Evolutionary conservation across 2,329 filamentous ascomycete genomes (phyloP).

Genomic region (Ophiosphaerella herpotricha): DNA sequence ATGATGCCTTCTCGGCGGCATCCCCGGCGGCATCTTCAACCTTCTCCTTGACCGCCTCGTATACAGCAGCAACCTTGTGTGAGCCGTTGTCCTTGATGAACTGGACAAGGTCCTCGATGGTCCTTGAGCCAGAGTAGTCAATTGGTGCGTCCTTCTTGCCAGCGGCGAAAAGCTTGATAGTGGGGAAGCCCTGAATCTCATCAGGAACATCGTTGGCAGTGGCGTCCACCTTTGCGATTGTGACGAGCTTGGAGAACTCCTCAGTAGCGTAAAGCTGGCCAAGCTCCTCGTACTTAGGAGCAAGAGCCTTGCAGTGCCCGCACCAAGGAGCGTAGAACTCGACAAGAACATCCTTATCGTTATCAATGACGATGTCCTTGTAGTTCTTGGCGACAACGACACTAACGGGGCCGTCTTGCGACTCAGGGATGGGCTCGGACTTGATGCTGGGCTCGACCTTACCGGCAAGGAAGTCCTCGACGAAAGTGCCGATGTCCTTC

Average conservation of each 20-base stretch:
- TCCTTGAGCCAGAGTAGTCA: conserved; percentile 86
- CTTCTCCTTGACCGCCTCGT: conserved; percentile 60
- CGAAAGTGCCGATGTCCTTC: conserved; percentile 77
- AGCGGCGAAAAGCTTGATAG: conserved; percentile 96
- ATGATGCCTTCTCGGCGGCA: conserved; percentile 46
- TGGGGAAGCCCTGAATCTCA: conserved; percentile 96
- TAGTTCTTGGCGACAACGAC: conserved; percentile 94
- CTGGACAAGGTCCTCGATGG: conserved; percentile 84
- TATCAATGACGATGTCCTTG: conserved; percentile 86
- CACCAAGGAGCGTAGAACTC: conserved; percentile 97
- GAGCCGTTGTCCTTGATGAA: conserved; percentile 97
- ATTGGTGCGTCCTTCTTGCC: conserved; percentile 83
- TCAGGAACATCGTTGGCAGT: conserved; percentile 96
- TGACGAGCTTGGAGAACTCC: conserved; percentile 62
- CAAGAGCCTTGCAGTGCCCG: conserved; percentile 71
- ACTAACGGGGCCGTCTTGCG: conserved; percentile 84
- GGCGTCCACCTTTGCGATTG: conserved; percentile 89
- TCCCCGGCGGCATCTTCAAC: conserved; percentile 51
- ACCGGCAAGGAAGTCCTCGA: conserved; percentile 81
- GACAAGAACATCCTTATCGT: conserved; percentile 93
- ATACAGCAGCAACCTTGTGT: conserved; percentile 73
- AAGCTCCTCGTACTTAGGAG: conserved; percentile 70
- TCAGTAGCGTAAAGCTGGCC: conserved; percentile 59
- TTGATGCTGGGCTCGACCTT: conserved; percentile 97
- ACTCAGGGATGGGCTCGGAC: conserved; percentile 95